phyloP scores from a whole-genome alignment of 2,329 filamentous ascomycete species.

The Aspergillus fumigatus region DNA sequence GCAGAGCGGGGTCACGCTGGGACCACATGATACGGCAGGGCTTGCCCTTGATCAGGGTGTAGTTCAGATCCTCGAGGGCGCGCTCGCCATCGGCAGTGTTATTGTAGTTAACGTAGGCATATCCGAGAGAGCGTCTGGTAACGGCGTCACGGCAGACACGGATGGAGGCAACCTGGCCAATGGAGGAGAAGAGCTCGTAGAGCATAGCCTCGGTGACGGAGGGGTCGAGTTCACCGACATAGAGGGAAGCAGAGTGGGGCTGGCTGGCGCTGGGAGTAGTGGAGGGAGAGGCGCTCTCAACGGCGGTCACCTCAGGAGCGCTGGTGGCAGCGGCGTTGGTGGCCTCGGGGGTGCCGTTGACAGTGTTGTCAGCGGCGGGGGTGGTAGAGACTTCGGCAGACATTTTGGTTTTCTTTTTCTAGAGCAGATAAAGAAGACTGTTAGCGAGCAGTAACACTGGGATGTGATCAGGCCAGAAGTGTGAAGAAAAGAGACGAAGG shows the following conservation, averaged over 20 bases:
- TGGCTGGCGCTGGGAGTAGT: constrained; percentile 67
- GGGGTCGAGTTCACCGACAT: constrained; percentile 96
- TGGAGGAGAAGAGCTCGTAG: constrained; percentile 99
- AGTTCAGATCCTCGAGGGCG: constrained; percentile 98
- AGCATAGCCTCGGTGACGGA: constrained; percentile 99
- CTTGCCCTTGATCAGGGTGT: constrained; percentile 97
- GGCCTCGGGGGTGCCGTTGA: constrained; percentile 57
- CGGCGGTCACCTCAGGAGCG: constrained; percentile 37
- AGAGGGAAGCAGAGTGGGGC: constrained; percentile 94
- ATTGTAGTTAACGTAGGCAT: constrained; percentile 99
- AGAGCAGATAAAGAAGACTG: not conserved
- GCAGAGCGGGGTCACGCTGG: constrained; percentile 95
- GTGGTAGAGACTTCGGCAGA: constrained; percentile 73
- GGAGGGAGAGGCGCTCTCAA: constrained; percentile 54
- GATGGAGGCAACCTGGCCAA: constrained; percentile 97
- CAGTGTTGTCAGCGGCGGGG: constrained; percentile 57
- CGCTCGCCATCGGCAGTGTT: constrained; percentile 94
- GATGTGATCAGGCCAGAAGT: not conserved
- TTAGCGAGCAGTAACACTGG: constrained; percentile 8
- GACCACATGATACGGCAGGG: constrained; percentile 99
- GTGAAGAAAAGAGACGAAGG: not conserved
- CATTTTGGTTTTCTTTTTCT: constrained; percentile 51
- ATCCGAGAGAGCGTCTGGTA: constrained; percentile 95
- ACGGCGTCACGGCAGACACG: constrained; percentile 99
- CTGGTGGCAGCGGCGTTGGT: constrained; percentile 67